A percentile compares a stretch with the other conserved stretches of the same genome.
phyloP scores from a whole-genome alignment of 2,329 filamentous ascomycete species.

The Hymenoscyphus occultus region DNA sequence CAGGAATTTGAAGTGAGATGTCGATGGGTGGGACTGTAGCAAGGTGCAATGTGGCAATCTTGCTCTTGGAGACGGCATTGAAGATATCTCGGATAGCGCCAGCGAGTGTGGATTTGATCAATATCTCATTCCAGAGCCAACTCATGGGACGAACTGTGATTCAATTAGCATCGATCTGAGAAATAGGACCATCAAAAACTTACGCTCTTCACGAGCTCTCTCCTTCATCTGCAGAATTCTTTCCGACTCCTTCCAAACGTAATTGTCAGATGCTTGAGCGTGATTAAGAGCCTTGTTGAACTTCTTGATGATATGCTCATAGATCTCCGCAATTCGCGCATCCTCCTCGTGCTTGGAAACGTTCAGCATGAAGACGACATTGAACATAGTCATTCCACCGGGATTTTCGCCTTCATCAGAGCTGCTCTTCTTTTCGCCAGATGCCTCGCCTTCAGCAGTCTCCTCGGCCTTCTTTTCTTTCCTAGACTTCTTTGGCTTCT shows the following conservation, averaged over 20 bases:
- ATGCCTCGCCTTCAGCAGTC: slow-evolving; percentile 12
- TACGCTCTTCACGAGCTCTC: slow-evolving; percentile 67
- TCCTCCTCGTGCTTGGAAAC: slow-evolving; percentile 76
- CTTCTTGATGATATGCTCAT: slow-evolving; percentile 86
- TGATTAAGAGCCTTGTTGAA: slow-evolving; percentile 90
- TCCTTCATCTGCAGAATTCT: slow-evolving; percentile 78
- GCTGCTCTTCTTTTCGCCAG: slow-evolving; percentile 25
- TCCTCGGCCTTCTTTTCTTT: slow-evolving; percentile 35
- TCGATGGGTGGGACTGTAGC: slow-evolving; percentile 56
- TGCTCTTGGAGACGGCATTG: slow-evolving; percentile 75
- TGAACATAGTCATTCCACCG: slow-evolving; percentile 85
- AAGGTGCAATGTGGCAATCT: slow-evolving; percentile 80
- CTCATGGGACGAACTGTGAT: slow-evolving; percentile 48
- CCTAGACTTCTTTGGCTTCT: slow-evolving; percentile 40
- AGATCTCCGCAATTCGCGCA: slow-evolving; percentile 72
- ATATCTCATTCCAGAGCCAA: slow-evolving; percentile 66
- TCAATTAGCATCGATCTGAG: slow-evolving; percentile 14
- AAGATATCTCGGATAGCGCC: slow-evolving; percentile 80
- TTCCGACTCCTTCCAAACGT: slow-evolving; percentile 89
- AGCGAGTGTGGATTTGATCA: slow-evolving; percentile 73
- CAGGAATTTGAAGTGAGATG: slow-evolving; percentile 62
- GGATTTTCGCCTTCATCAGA: slow-evolving; percentile 31
- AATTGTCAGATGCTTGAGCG: slow-evolving; percentile 84
- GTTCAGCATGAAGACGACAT: slow-evolving; percentile 87
- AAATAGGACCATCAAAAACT: slow-evolving; percentile 21